phyloP scores from a whole-genome alignment of 2,329 filamentous ascomycete genomes.

The Phyllosticta capitalensis region DNA sequence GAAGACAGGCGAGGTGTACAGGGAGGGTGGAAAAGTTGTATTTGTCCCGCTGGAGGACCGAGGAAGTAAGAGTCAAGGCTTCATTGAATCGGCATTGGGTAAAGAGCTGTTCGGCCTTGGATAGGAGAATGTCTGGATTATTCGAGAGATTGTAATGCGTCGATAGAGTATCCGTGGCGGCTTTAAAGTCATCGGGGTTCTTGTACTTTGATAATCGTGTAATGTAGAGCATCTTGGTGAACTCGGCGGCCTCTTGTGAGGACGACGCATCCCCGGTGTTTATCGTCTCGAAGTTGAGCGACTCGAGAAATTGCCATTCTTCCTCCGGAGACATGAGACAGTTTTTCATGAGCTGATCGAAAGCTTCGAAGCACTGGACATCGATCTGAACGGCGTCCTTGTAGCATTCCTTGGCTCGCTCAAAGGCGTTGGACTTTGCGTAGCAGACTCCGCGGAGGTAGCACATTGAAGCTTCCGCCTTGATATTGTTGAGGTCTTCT shows the following conservation, averaged over 20 bases:
- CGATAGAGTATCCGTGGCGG: slow-evolving; percentile 80
- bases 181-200: slow-evolving; percentile 70
- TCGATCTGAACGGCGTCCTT: slow-evolving; percentile 95
- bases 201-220: slow-evolving; percentile 93
- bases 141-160: slow-evolving; percentile 82
- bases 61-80: slow-evolving; percentile 72
- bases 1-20: slow-evolving; percentile 81
- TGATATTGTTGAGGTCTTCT: slow-evolving; percentile 65
- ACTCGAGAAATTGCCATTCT: slow-evolving; percentile 81
- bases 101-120: slow-evolving; percentile 82
- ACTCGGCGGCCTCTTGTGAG: slow-evolving; percentile 78
- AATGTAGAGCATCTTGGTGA: slow-evolving; percentile 92
- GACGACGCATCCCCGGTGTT: slow-evolving; percentile 54
- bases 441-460: slow-evolving; percentile 89
- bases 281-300: slow-evolving; percentile 82
- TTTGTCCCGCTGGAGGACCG: slow-evolving; percentile 72
- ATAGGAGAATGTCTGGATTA: slow-evolving; percentile 84
- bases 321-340: slow-evolving; percentile 81
- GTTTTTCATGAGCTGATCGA: slow-evolving; percentile 96
- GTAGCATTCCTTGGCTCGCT: slow-evolving; percentile 95
- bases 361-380: slow-evolving; percentile 96
- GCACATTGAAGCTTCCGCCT: slow-evolving; percentile 96
- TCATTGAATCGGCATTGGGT: slow-evolving; percentile 91
- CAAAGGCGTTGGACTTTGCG: slow-evolving; percentile 94
- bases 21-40: slow-evolving; percentile 87